Evolutionary conservation across 345 rosid genomes (phyloP).

Genomic region (Fremontodendron californicum): DNA sequence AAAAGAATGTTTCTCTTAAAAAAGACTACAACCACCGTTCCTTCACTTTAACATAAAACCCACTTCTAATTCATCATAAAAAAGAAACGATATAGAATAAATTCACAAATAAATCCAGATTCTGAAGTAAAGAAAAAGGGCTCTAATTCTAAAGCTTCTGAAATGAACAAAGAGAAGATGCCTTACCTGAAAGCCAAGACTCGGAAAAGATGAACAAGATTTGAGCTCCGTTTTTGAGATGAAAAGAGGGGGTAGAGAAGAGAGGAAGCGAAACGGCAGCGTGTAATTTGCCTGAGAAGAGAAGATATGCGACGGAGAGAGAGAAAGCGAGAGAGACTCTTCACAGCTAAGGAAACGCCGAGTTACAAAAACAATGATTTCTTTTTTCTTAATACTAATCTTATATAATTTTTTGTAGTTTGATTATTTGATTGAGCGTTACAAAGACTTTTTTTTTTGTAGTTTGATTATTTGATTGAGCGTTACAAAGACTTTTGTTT

Average conservation of each 20-base stretch:
- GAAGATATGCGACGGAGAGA: background rate
- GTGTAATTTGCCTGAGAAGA: slow-evolving; percentile 13
- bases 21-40: slow-evolving; percentile 12
- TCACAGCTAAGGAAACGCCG: slow-evolving; percentile 21
- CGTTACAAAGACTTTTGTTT: background rate
- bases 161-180: background rate
- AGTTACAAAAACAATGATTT: slow-evolving; percentile 8
- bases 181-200: slow-evolving; percentile 30
- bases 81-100: slow-evolving; percentile 12
- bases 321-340: slow-evolving; percentile 2
- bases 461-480: background rate
- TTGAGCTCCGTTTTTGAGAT: slow-evolving; percentile 12
- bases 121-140: slow-evolving; percentile 1
- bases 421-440: background rate
- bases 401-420: background rate
- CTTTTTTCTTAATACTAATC: background rate
- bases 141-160: background rate
- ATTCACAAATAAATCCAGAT: slow-evolving; percentile 8
- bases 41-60: slow-evolving; percentile 19
- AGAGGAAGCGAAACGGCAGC: slow-evolving; percentile 3
- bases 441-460: background rate
- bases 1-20: background rate
- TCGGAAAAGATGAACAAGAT: slow-evolving; percentile 13
- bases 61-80: slow-evolving; percentile 17
- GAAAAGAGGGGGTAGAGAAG: background rate